These are phyloP conservation scores for Podila epigama DNA, from an alignment of 192 early-diverging fungal genomes.

Conservation along the genomic window DNA sequence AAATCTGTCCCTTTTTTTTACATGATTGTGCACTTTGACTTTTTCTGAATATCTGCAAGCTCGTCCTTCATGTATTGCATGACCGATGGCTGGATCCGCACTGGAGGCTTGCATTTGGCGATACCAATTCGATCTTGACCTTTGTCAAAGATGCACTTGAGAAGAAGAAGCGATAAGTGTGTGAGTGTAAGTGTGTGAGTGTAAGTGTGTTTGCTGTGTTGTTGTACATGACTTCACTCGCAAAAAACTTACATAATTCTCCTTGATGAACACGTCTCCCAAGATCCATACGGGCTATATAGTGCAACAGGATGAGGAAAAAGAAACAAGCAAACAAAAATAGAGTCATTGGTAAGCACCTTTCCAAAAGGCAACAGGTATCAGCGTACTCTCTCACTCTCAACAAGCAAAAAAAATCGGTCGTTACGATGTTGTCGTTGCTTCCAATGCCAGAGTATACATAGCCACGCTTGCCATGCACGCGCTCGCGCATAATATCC, in stretches of 20 bases:
- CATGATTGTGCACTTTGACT: constrained; percentile 1
- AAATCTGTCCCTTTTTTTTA: neutral
- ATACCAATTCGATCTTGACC: constrained; percentile 35
- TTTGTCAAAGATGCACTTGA: constrained; percentile 36
- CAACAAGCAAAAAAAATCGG: neutral
- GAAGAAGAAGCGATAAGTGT: neutral
- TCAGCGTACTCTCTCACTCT: too few species aligned
- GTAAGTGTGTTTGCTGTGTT: neutral
- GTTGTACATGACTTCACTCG: neutral
- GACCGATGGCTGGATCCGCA: neutral
- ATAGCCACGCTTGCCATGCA: constrained; percentile 25
- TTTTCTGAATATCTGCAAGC: neutral
- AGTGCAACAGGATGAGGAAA: neutral
- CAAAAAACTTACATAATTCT: constrained; percentile 47
- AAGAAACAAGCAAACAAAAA: neutral
- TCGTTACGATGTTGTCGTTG: constrained; percentile 23
- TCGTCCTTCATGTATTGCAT: constrained; percentile 32
- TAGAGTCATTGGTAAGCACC: too few species aligned
- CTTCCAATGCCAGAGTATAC: constrained; percentile 41
- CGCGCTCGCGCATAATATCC: constrained; percentile 33
- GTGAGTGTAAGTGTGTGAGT: neutral
- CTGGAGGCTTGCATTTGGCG: constrained; percentile 34
- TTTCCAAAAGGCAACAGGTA: too few species aligned
- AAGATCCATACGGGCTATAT: constrained; percentile 45
- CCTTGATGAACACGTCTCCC: constrained; percentile 59